Base-by-base conservation (phyloP, 1,284 basidiomycete genomes). In the Malassezia yamatoensis region DNA sequence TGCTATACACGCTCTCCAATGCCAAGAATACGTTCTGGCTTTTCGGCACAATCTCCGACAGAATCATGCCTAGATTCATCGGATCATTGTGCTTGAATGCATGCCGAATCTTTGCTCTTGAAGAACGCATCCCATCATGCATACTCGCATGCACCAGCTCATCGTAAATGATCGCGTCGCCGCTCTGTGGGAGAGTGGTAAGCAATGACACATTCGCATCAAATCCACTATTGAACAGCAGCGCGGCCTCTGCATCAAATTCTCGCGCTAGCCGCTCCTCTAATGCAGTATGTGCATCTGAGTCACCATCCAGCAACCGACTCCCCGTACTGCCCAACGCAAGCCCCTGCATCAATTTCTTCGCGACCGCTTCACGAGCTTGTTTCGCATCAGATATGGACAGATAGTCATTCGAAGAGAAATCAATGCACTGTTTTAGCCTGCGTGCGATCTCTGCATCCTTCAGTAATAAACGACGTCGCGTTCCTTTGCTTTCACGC, bases 181-280 rank as follows among this genome's bases (percentile, higher is more conserved):
- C 82, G 0, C 79, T 75, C 64, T 90, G 87, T 0, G 90, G 90
- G 0, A 96, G 77, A 39, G 83, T 82, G 0, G 86, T 80, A 77
- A 94, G 91, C 73, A 96, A 83, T 0, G 86, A 86, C 2, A 85
- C 85, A 70, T 96, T 96, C 15, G 93, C 90, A 75, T 96, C 90
- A 76, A 86, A 96, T 0, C 91, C 93, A 0, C 87, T 90, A 75
- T 90, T 93, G 82, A 94, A 96, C 15, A 96, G 80, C 11, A 96
- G 79, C 1, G 86, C 87, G 0, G 82, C 77, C 11, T 58, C 50
- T 5, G 64, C 58, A 7, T 51, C 52, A 53, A 74, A 71, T 44
- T 67, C 62, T 6, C 16, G 5, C 1, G 65, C 63, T 6, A 73
- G 56, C 5, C 64, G 53, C 16, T 24, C n/a, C 46, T 74, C 72